Conservation (phyloP, 305 asterid species). For the Euphrasia arctica region DNA sequence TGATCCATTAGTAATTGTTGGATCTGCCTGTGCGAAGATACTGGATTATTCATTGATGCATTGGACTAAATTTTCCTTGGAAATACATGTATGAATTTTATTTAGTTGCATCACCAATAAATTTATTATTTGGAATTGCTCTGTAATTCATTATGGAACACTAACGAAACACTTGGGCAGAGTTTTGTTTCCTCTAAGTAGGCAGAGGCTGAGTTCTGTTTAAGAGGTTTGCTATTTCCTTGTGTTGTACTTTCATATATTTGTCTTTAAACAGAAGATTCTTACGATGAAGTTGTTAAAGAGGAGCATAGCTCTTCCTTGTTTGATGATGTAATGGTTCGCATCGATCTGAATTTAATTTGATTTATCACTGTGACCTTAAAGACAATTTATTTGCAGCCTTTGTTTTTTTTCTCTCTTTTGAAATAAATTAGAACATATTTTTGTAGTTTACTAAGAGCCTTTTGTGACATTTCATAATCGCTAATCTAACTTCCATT, state of each 20-base stretch:
- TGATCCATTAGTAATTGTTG: constrained; percentile 4
- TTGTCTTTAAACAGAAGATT: constrained; percentile 3
- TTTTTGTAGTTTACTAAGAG: background rate
- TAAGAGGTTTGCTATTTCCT: background rate
- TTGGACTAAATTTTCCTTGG: constrained; percentile 14
- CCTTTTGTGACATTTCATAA: constrained; percentile 10
- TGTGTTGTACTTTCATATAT: background rate
- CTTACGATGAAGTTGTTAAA: background rate
- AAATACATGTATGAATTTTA: background rate
- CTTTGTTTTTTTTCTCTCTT: background rate
- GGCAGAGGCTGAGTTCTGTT: background rate
- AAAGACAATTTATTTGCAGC: constrained; percentile 1
- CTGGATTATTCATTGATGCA: constrained; percentile 24
- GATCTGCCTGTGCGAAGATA: constrained; percentile 14
- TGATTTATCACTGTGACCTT: background rate
- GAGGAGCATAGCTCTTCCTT: constrained; percentile 2
- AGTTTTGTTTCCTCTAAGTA: background rate
- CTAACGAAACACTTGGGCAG: background rate
- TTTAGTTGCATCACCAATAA: too few species aligned
- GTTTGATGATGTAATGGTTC: background rate
- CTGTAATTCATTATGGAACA: background rate
- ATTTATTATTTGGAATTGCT: background rate
- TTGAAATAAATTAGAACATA: background rate
- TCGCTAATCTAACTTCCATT: constrained; percentile 16
- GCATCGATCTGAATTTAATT: background rate